A percentile compares a stretch with the other conserved stretches of the same genome.
phyloP scores from a whole-genome alignment of 2,329 filamentous ascomycete species.

The Alternaria sp. region DNA sequence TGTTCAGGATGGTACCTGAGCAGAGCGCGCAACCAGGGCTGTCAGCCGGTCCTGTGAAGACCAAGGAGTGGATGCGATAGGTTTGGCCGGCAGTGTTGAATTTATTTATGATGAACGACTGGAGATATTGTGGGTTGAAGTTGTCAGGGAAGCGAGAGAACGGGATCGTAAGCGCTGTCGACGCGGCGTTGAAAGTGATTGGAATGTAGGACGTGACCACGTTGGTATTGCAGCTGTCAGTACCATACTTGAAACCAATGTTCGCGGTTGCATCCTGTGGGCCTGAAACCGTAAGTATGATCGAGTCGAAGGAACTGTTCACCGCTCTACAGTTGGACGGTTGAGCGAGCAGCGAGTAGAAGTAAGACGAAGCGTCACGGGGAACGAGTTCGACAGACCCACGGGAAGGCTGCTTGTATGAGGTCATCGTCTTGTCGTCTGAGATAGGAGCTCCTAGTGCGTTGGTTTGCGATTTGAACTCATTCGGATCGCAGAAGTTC shows the following conservation, averaged over 20 bases:
- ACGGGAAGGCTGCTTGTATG: slow-evolving; percentile 10
- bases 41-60: slow-evolving; percentile 12
- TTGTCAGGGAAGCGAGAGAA: slow-evolving; percentile 11
- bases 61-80: slow-evolving; percentile 9
- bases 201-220: slow-evolving; percentile 14
- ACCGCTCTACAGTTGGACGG: slow-evolving; percentile 7
- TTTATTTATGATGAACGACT: slow-evolving; percentile 12
- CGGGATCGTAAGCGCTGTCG: slow-evolving; percentile 6
- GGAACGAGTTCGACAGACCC: slow-evolving; percentile 14
- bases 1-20: slow-evolving; percentile 16
- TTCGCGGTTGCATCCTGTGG: slow-evolving; percentile 12
- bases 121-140: slow-evolving; percentile 6
- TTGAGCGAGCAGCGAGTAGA: slow-evolving; percentile 8
- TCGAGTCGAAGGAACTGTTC: slow-evolving; percentile 13
- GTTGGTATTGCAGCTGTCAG: slow-evolving; percentile 7
- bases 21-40: slow-evolving; percentile 15
- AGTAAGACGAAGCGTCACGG: slow-evolving; percentile 6
- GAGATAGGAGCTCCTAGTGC: slow-evolving; percentile 10
- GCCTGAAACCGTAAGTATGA: slow-evolving; percentile 9
- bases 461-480: slow-evolving; percentile 15
- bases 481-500: slow-evolving; percentile 13
- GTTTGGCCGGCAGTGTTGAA: slow-evolving; percentile 9
- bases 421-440: slow-evolving; percentile 11
- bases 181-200: slow-evolving; percentile 9
- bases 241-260: slow-evolving; percentile 15